Percentiles rank a stretch among this genome's conserved stretches.
phyloP scores from a whole-genome alignment of 2,329 filamentous ascomycete species.

The Phyllosticta citriasiana region DNA sequence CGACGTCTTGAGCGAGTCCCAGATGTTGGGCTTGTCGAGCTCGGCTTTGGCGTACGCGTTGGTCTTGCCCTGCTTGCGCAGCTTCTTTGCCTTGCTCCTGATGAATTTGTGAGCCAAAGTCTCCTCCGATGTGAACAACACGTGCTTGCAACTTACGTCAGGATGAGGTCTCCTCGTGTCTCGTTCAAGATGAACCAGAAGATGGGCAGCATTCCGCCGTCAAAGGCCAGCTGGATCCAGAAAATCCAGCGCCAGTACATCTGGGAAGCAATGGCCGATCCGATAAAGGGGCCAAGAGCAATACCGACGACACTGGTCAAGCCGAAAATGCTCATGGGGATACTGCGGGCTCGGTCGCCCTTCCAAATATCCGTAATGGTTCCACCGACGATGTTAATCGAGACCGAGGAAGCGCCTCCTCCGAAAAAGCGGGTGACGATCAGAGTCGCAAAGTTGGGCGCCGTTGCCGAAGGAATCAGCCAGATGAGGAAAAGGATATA shows the following conservation, averaged over 20 bases:
- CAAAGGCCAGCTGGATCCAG: slow-evolving; percentile 35
- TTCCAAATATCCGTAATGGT: slow-evolving; percentile 30
- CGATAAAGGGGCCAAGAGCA: slow-evolving; percentile 36
- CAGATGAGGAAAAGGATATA: slow-evolving; percentile 30
- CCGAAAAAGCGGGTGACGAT: slow-evolving; percentile 36
- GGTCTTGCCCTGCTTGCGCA: slow-evolving; percentile 27
- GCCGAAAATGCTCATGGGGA: slow-evolving; percentile 36
- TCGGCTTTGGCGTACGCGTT: slow-evolving; percentile 22
- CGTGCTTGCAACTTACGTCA: slow-evolving; percentile 11
- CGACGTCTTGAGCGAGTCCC: slow-evolving; percentile 25
- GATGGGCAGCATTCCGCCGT: slow-evolving; percentile 31
- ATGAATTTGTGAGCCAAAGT: slow-evolving; percentile 1
- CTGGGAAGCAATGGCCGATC: slow-evolving; percentile 13
- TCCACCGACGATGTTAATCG: slow-evolving; percentile 30
- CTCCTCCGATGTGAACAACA: too few species aligned
- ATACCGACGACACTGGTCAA: slow-evolving; percentile 35
- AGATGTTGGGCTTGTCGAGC: slow-evolving; percentile 16
- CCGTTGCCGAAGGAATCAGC: slow-evolving; percentile 33
- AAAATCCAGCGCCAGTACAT: slow-evolving; percentile 28
- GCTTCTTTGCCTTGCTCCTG: slow-evolving; percentile 27
- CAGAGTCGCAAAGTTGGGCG: slow-evolving; percentile 36
- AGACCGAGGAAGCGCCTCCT: slow-evolving; percentile 33
- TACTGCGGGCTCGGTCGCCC: slow-evolving; percentile 29
- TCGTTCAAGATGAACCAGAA: slow-evolving; percentile 33
- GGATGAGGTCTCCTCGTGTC: slow-evolving; percentile 33